Base-by-base conservation (phyloP, 2,329 filamentous ascomycete genomes). In the Cladosporium colombiae region DNA sequence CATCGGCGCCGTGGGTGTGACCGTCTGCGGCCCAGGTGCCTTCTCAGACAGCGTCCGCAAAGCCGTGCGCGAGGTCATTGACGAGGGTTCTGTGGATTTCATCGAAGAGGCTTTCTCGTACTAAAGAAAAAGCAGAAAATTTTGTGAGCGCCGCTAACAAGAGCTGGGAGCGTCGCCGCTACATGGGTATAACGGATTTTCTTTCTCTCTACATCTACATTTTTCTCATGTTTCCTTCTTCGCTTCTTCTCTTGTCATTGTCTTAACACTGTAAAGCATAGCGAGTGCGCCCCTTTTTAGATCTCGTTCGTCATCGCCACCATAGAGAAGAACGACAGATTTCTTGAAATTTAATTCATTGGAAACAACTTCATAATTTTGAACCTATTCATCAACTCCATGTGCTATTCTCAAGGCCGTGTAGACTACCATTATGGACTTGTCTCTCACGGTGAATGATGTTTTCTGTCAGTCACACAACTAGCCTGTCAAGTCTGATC, bases 21-120 rank as follows among this genome's bases (percentile, higher is more conserved):
- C 84, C 10, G 86, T 88, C 7, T 89, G 87, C 75, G 87, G 86
- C 5, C 85, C 85, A 8, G 87, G 87, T 5, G 84, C 84, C 1
- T 87, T 89, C 76, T 83, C 86, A 0, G 87, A 89, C 78, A 83
- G 84, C 61, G 87, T 89, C 1, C 73, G 87, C 31, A 79, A 78
- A 21, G 86, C 86, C 2, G 82, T 84, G 18, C 76, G 87, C 53
- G 78, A 77, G 31, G 80, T 82, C 67, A 81, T 86, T 31, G 78
- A 80, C 27, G 83, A 84, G 7, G 84, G 83, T 44, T 79, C 79
- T 59, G 76, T 89, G 10, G 86, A 89, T 76, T 88, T 89, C 75
- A 81, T 86, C 23, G 87, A 89, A 74, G 87, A 89, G 78, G 85
- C 85, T 46, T 89, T 89, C 76, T 88, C 86, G 1, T 89, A 87